A percentile compares a stretch with the other conserved stretches of the same genome.
These are phyloP conservation scores for Colletotrichum agaves DNA, from an alignment of 2,329 filamentous ascomycete species.

Conservation along the genomic window DNA sequence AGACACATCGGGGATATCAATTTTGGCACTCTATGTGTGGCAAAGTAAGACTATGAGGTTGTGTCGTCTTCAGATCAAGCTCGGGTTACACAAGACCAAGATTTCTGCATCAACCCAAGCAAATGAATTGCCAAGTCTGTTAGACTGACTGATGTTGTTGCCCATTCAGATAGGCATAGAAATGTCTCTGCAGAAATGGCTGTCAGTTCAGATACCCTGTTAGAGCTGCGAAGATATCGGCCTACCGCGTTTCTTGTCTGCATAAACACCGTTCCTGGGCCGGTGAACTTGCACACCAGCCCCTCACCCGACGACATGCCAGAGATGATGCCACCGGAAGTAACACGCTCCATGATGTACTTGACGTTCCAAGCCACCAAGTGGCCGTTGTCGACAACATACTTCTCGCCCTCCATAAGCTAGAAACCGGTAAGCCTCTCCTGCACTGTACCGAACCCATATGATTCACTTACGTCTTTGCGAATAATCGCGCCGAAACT, in stretches of 20 bases:
- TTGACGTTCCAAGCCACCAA: constrained; percentile 97
- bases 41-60: not conserved
- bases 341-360: constrained; percentile 89
- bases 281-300: constrained; percentile 92
- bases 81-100: not conserved
- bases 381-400: constrained; percentile 93
- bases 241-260: constrained; percentile 88
- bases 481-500: constrained; percentile 95
- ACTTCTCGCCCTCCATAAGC: constrained; percentile 79
- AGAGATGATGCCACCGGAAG: constrained; percentile 94
- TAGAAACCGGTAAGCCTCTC: constrained; percentile 40
- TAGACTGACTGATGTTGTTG: constrained; percentile 51
- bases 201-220: not conserved
- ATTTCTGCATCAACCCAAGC: not conserved
- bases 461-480: constrained; percentile 78
- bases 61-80: not conserved
- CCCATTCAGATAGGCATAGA: constrained; percentile 62
- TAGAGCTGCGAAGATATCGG: constrained; percentile 28
- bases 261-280: constrained; percentile 89
- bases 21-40: constrained; percentile 1
- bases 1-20: constrained; percentile 1
- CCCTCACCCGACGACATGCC: constrained; percentile 84
- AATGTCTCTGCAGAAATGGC: constrained; percentile 55
- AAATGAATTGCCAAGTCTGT: not conserved
- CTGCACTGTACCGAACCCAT: constrained; percentile 11